Evolutionary conservation across 176 grass and related monocot genomes (phyloP), one percentile per base, ranked within the genome.

Genomic region (Cocos nucifera): DNA sequence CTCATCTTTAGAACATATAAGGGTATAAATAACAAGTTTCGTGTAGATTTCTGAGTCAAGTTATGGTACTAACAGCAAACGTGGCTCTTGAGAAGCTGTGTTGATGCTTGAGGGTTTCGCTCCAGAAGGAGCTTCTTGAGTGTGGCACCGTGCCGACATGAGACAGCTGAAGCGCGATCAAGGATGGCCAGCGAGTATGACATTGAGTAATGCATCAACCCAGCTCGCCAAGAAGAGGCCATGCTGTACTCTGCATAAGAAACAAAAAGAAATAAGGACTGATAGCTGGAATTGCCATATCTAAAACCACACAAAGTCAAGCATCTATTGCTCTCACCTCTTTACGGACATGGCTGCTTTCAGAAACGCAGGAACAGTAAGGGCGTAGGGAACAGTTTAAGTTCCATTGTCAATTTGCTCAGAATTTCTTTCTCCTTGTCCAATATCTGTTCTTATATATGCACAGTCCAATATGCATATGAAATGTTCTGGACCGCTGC

Each of bases 201-300:
- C 69, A 83, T 83, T 3, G 65, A 64, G 60, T 86, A 79, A 64
- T 91, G 69, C 51, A 83, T 69, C 73, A 53, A 29, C 68, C 69
- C 19, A 91, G 79, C 49, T 91, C 88, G 32, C 83, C 63, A 32
- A 83, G n/a, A 92, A 72, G 80, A 83, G n/a, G 71, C 27, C 79
- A 87, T 92, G 50, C 87, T 59, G 61, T 92, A 79, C 66, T 69
- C 87, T 90, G 72, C 54, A 50, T 5, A 0, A 25, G 14, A 21
- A 51, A 20, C 26, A 6, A 69, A 5, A 29, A 0, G 27, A 65
- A 30, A 58, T 8, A 8, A 75, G 27, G 54, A 71, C 8, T 55
- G 49, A n/a, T n/a, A 52, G 58, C 22, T 30, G 29, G 6, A 35
- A 17, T 79, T 28, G 10, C 7, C 18, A 63, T 30, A 32, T 65